Evolutionary conservation across 2,329 filamentous ascomycete genomes (phyloP).

Genomic region (Teratosphaeria zuluensis): DNA sequence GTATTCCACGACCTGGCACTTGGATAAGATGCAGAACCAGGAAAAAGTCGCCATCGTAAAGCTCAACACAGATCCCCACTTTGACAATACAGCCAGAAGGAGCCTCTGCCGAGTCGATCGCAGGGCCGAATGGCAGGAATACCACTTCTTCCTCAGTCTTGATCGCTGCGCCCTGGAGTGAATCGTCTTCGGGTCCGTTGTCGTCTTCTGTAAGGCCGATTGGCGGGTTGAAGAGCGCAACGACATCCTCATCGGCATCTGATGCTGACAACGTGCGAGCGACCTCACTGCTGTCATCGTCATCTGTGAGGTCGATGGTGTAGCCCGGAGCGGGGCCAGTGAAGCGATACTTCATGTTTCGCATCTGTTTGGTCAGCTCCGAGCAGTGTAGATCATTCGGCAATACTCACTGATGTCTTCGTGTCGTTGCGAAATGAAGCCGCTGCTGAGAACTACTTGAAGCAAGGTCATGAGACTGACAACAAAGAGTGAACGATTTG

Average conservation of each 20-base stretch:
- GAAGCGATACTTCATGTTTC: not conserved
- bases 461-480: not conserved
- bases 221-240: too few relatives aligned
- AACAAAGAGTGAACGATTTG: not conserved
- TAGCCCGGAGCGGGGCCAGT: not conserved
- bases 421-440: not conserved
- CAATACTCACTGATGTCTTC: not conserved
- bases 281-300: too few relatives aligned
- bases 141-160: not conserved
- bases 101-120: not conserved
- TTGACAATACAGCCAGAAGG: not conserved
- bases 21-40: slow-evolving; percentile 28
- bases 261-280: too few relatives aligned
- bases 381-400: not conserved
- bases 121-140: not conserved
- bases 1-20: not conserved
- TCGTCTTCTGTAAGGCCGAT: not conserved
- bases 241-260: too few relatives aligned
- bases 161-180: not conserved
- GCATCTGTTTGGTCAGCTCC: not conserved
- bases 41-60: slow-evolving; percentile 27
- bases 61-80: not conserved
- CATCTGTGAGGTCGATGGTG: not conserved
- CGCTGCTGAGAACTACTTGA: not conserved
- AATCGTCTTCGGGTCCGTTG: not conserved